Base-by-base conservation (phyloP, 2,329 filamentous ascomycete species). In the Microdochium bolleyi region DNA sequence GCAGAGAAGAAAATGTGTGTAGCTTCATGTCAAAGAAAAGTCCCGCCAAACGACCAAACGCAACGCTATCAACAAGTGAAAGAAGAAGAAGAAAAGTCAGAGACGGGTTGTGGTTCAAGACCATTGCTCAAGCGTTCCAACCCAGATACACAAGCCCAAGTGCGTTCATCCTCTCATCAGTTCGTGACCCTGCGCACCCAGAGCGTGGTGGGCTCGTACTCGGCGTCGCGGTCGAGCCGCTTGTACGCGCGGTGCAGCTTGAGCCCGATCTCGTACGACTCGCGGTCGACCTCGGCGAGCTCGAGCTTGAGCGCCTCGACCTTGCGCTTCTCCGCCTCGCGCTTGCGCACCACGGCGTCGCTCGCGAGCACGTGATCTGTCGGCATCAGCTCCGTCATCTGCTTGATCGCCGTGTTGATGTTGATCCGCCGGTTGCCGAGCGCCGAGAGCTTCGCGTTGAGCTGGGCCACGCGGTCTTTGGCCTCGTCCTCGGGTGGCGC, bases 121-220 rank as follows among this genome's bases (percentile, higher is more conserved):
- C 19, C 9, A 13, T 24, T 16, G 19, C 16, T 22, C 13, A 10
- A 22, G 5, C 16, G 7, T 38, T 14, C 34, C 34, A 14, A 5
- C n/a, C 7, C 11, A 16, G 34, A 38, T 14, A 38, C 16, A 38
- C 3, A 19, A n/a, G n/a, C n/a, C n/a, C 16, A 38, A 38, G n/a
- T 14, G 7, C 11, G n/a, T 4, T 30, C 27, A 11, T 11, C 11
- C 11, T 41, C 14, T 14, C 37, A 55, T 78, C 66, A 86, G 56
- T 76, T 80, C 21, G 88, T 91, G 55, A 91, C 85, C 57, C 89
- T 78, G 62, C 85, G 80, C 50, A 95, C 87, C 89, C 89, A 95
- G 10, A 95, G 70, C 27, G 80, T 80, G 0, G 84, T 85, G 11
- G 81, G 82, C 61, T 88, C 84, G 61, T 76, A 86, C 32, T 77